phyloP scores from a whole-genome alignment of 2,329 filamentous ascomycete genomes.

The Helotiales sp. region DNA sequence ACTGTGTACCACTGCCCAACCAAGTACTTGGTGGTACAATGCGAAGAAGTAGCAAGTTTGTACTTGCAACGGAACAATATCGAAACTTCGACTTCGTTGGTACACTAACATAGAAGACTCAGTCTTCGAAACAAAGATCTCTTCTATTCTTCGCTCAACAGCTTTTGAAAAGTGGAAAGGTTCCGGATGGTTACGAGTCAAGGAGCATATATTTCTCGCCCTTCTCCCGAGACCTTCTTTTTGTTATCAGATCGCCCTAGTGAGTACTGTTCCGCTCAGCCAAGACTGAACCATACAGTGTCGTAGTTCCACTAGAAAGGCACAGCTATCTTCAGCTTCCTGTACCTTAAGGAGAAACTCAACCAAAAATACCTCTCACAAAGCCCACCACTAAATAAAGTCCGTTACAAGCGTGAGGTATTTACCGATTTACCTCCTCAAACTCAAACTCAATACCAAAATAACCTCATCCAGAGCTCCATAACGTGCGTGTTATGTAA shows the following conservation, averaged over 20 bases:
- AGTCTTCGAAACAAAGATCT: neutral
- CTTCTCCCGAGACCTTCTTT: neutral
- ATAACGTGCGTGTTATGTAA: neutral
- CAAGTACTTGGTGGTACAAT: neutral
- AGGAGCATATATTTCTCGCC: neutral
- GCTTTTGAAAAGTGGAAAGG: no score
- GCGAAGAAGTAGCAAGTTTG: neutral
- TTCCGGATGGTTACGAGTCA: neutral
- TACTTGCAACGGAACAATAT: neutral
- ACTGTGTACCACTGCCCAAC: neutral
- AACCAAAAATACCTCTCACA: neutral
- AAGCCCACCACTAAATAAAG: neutral
- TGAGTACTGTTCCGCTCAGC: neutral
- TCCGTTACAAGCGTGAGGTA: neutral
- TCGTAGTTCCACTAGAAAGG: neutral
- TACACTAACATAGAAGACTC: neutral
- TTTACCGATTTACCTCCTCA: neutral
- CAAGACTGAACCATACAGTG: neutral
- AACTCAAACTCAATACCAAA: neutral
- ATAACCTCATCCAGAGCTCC: slow-evolving; percentile 1
- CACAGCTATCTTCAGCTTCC: no score
- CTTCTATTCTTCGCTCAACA: neutral
- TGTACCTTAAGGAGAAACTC: no score
- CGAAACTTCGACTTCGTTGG: neutral
- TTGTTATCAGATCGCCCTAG: slow-evolving; percentile 2